Base-by-base conservation (phyloP, 208 protist species). In the Leishmania guyanensis region DNA sequence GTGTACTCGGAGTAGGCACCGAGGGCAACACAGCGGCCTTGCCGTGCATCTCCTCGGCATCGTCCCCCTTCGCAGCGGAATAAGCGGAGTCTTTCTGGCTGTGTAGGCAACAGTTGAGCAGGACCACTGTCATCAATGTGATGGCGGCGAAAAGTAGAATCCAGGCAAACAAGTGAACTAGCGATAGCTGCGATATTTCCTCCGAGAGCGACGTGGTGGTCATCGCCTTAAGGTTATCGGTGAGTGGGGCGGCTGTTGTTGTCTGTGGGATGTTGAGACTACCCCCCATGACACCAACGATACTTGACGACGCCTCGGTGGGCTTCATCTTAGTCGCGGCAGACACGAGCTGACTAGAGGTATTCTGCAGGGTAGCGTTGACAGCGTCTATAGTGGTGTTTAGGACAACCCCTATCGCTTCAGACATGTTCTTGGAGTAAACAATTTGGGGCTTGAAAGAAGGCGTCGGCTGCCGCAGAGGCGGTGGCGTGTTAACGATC, bases 41-140 rank as follows among this genome's bases (percentile, higher is more conserved):
- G 46, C 53, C 14, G 5, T 60, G 29, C 80, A 84, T 78, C 80
- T 90, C 86, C n/a, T 83, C 83, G 29, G 81, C 78, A 20, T 65
- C 62, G 8, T 77, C 68, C 9, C 85, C 76, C 0, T 73, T 75
- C 0, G 48, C 81, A 10, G 10, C 22, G 4, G n/a, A 62, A 14
- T 86, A 84, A 5, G 80, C 81, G 16, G 76, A 51, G 29, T 43
- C 60, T 48, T 90, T 79, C 16, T 83, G 81, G 36, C 83, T 82
- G 9, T 79, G 83, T 84, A 93, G 84, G 65, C 86, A 88, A 70
- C 81, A 90, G 73, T 91, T 91, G 12, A 93, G 70, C n/a, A 90
- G 66, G 62, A 86, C 70, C 33, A 90, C 89, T 2, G 87, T 87
- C 4, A 68, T 64, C 75, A 92, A 73, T 4, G 87, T 85, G 33